phyloP scores from a whole-genome alignment of 108 stramenopile species.

The Skeletonema potamos region DNA sequence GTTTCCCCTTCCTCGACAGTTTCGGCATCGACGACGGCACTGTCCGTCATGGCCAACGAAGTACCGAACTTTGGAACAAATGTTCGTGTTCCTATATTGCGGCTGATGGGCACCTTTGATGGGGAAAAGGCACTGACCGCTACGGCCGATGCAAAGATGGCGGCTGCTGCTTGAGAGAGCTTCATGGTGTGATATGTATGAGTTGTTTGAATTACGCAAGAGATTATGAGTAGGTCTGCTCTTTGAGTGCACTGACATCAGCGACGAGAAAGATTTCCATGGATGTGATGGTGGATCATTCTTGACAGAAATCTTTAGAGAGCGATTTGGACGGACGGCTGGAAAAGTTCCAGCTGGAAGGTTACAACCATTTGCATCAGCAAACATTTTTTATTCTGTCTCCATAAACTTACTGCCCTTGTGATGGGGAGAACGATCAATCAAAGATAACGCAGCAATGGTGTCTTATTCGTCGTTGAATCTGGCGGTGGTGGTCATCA shows the following conservation, averaged over 20 bases:
- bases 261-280: constrained; percentile 14
- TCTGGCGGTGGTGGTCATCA: neutral
- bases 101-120: neutral
- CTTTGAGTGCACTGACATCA: constrained; percentile 1
- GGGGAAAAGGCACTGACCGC: constrained; percentile 22
- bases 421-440: too few relatives aligned
- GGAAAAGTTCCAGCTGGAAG: neutral
- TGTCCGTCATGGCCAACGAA: constrained; percentile 35
- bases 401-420: too few relatives aligned
- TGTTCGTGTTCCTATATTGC: constrained; percentile 2
- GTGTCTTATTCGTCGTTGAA: neutral
- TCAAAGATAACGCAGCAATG: neutral
- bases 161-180: constrained; percentile 53
- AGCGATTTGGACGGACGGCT: neutral
- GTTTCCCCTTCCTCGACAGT: constrained; percentile 47
- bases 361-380: too few relatives aligned
- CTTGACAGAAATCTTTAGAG: neutral
- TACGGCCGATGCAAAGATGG: constrained; percentile 37
- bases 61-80: neutral
- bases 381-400: too few relatives aligned
- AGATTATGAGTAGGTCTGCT: neutral
- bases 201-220: neutral
- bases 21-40: constrained; percentile 32
- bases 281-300: constrained; percentile 16
- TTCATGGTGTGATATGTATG: constrained; percentile 49